These are phyloP conservation scores for Huntiella abstrusa DNA, from an alignment of 2,329 filamentous ascomycete species.

Conservation along the genomic window DNA sequence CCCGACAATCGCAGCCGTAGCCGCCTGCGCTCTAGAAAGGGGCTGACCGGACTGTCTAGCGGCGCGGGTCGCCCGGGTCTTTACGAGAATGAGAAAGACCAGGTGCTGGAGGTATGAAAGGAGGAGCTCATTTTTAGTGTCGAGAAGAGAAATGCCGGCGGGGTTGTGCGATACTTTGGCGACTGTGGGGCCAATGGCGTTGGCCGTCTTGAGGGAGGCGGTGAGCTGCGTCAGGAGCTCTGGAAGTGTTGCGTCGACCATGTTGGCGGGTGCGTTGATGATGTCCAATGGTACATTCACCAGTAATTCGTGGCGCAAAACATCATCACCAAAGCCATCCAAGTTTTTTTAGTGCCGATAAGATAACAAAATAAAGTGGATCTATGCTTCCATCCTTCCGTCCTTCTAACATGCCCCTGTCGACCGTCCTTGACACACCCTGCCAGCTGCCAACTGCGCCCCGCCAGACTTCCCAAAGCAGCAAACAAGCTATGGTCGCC, in stretches of 20 bases:
- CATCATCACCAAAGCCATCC: no score
- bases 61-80: slow-evolving; percentile 39
- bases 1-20: slow-evolving; percentile 39
- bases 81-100: slow-evolving; percentile 68
- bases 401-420: no score
- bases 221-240: slow-evolving; percentile 34
- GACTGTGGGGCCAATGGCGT: slow-evolving; percentile 46
- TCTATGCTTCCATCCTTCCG: no score
- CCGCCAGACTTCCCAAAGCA: no score
- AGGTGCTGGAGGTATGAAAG: slow-evolving; percentile 91
- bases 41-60: slow-evolving; percentile 11
- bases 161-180: slow-evolving; percentile 50
- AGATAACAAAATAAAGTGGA: slow-evolving; percentile 6
- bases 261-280: slow-evolving; percentile 11
- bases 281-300: no score
- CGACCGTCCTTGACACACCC: no score
- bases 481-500: no score
- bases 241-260: slow-evolving; percentile 30
- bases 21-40: neutral
- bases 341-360: neutral
- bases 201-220: slow-evolving; percentile 40
- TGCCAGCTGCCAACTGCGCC: no score
- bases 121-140: slow-evolving; percentile 92
- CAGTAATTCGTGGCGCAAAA: no score
- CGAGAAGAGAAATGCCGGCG: slow-evolving; percentile 83